These are phyloP conservation scores for Teunomyces panamensis DNA, from an alignment of 805 yeast species.

Conservation along the genomic window DNA sequence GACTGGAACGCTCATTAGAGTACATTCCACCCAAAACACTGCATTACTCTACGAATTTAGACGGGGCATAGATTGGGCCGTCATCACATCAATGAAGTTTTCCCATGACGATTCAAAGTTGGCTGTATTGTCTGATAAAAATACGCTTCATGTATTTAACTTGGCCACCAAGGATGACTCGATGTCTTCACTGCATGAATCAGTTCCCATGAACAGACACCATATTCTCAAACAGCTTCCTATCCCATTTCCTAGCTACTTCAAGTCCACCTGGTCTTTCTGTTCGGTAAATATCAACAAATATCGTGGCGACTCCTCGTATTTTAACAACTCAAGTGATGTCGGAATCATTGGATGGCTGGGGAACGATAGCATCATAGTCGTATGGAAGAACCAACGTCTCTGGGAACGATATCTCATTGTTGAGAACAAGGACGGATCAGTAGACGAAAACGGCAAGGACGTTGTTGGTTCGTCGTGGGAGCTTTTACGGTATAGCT, in stretches of 20 bases:
- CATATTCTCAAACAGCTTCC: slow-evolving; percentile 69
- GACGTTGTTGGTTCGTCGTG: slow-evolving; percentile 31
- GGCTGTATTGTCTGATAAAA: slow-evolving; percentile 86
- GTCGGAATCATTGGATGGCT: slow-evolving; percentile 63
- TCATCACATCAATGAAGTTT: slow-evolving; percentile 77
- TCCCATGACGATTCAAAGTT: slow-evolving; percentile 71
- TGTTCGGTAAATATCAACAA: slow-evolving; percentile 61
- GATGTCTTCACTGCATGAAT: not conserved
- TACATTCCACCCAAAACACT: slow-evolving; percentile 68
- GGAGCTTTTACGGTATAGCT: slow-evolving; percentile 66
- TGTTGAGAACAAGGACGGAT: slow-evolving; percentile 42
- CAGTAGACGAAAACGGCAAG: slow-evolving; percentile 4
- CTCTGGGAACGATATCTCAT: slow-evolving; percentile 87
- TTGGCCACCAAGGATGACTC: slow-evolving; percentile 19
- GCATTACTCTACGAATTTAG: slow-evolving; percentile 78
- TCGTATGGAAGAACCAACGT: slow-evolving; percentile 70
- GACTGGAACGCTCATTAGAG: slow-evolving; percentile 75
- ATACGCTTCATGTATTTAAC: slow-evolving; percentile 83
- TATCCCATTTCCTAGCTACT: slow-evolving; percentile 61
- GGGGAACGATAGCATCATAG: slow-evolving; percentile 66
- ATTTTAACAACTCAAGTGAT: slow-evolving; percentile 15
- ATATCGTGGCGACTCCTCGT: slow-evolving; percentile 24
- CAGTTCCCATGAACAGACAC: slow-evolving; percentile 44
- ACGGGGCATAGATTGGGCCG: slow-evolving; percentile 85
- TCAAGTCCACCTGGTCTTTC: slow-evolving; percentile 85